These are phyloP conservation scores for Obba rivulosa DNA, from an alignment of 768 basidiomycete species.

Conservation along the genomic window DNA sequence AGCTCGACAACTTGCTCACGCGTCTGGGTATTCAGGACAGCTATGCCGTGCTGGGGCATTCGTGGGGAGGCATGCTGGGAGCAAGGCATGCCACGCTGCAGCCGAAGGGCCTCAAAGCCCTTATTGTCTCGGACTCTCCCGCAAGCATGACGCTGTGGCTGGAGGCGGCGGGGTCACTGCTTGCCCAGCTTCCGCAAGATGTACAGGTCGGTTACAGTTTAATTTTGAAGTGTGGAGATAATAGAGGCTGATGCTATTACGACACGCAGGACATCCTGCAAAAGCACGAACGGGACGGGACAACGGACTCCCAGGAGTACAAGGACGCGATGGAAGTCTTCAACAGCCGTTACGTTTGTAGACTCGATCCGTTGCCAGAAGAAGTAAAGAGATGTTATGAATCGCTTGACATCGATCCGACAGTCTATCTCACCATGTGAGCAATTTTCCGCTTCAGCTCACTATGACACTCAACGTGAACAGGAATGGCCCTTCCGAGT, in stretches of 20 bases:
- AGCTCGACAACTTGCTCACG: slow-evolving; percentile 44
- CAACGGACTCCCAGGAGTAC: slow-evolving; percentile 40
- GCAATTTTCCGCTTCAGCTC: slow-evolving; percentile 9
- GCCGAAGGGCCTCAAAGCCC: slow-evolving; percentile 35
- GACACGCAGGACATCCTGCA: slow-evolving; percentile 27
- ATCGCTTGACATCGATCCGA: slow-evolving; percentile 37
- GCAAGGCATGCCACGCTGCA: slow-evolving; percentile 34
- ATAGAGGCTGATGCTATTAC: not conserved
- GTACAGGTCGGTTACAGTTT: slow-evolving; percentile 17
- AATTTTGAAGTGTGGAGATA: not conserved
- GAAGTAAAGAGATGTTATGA: slow-evolving; percentile 29
- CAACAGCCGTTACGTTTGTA: slow-evolving; percentile 39
- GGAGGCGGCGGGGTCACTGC: slow-evolving; percentile 22
- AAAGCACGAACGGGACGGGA: slow-evolving; percentile 41
- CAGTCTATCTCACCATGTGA: slow-evolving; percentile 44
- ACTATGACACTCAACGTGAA: not conserved
- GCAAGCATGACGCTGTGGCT: slow-evolving; percentile 38
- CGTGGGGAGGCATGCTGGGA: slow-evolving; percentile 54
- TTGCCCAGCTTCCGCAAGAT: slow-evolving; percentile 24
- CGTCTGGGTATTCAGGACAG: slow-evolving; percentile 32
- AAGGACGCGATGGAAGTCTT: slow-evolving; percentile 35
- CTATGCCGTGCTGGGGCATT: slow-evolving; percentile 48
- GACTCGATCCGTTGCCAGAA: slow-evolving; percentile 39
- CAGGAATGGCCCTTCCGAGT: slow-evolving; percentile 30
- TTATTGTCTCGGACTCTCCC: slow-evolving; percentile 40